Evolutionary conservation across 2,329 filamentous ascomycete species (phyloP), one percentile per base, ranked within the genome.

Genomic region (Drechslera avenae): DNA sequence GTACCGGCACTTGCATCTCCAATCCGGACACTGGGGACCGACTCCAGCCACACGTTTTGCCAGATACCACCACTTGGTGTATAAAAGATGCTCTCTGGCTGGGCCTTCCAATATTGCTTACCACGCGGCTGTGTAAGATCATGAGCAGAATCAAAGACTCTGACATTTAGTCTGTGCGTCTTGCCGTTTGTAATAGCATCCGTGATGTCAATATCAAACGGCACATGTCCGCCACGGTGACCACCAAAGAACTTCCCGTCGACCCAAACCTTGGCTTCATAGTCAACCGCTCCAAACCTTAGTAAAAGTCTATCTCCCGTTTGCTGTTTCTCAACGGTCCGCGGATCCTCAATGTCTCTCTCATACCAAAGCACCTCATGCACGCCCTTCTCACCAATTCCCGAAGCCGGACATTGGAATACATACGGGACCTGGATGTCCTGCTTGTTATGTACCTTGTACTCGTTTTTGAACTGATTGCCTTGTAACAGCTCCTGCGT

Each of bases 291-390:
- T 12, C 83, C 83, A 46, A 86, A 86, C 10, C 83, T 75, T 9
- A 83, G 66, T 2, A 86, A 54, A 0, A 84, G 68, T 61, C 69
- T 13, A 60, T 73, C 75, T 62, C 14, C 77, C 69, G 45, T 43
- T 1, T 67, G 63, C 36, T 73, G 75, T 54, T 83, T 76, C 5
- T 72, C 64, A 2, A 69, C 53, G 1, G 67, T 73, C 32, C 83
- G 79, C 41, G 81, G 71, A 57, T 86, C 83, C 1, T 60, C 58
- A 43, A 86, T 74, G 14, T 44, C 57, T 5, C 75, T 78, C 69
- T 87, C 82, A 60, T 88, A 88, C 86, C 86, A 88, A 7, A 88
- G 66, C 3, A 88, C 82, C 67, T 88, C 84, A 63, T 88, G 86
- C 2, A 84, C 83, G 41, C 80, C 82, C 46, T 79, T 79, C 28